phyloP scores from a whole-genome alignment of 2,329 filamentous ascomycete genomes.

The Aspergillus transmontanensis region DNA sequence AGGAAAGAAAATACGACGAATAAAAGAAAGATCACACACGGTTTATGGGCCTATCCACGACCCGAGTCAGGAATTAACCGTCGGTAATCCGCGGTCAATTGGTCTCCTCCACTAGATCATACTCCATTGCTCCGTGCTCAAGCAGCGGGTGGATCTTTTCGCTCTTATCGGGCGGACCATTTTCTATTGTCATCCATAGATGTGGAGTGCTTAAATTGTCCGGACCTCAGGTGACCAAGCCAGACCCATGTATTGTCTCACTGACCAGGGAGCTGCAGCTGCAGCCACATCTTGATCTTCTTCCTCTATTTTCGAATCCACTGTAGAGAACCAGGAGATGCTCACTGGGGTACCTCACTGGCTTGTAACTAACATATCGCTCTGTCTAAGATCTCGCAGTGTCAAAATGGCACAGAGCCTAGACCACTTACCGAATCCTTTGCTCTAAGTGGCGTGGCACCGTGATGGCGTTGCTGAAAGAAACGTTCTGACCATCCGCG shows the following conservation, averaged over 20 bases:
- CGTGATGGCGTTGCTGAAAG: slow-evolving; percentile 7
- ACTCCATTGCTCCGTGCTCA: slow-evolving; percentile 11
- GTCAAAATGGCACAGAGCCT: neutral
- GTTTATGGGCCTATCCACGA: neutral
- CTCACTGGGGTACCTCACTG: slow-evolving; percentile 7
- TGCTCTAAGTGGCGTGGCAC: slow-evolving; percentile 4
- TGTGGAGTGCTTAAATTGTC: slow-evolving; percentile 18
- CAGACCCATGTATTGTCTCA: slow-evolving; percentile 20
- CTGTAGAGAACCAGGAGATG: slow-evolving; percentile 16
- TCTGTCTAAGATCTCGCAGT: neutral
- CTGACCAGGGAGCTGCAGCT: slow-evolving; percentile 20
- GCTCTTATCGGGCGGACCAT: slow-evolving; percentile 21
- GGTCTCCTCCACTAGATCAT: slow-evolving; percentile 12
- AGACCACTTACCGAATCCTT: neutral
- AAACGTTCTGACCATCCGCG: neutral
- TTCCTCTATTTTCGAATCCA: neutral
- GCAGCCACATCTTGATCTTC: slow-evolving; percentile 33
- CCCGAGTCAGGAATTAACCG: slow-evolving; percentile 7
- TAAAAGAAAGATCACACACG: neutral
- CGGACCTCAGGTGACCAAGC: slow-evolving; percentile 21
- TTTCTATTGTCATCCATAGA: slow-evolving; percentile 9
- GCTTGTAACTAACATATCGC: neutral
- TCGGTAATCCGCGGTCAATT: slow-evolving; percentile 7
- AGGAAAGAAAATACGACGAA: neutral
- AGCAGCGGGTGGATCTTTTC: slow-evolving; percentile 14